These are phyloP conservation scores for Psilocybe mexicana DNA, from an alignment of 1,284 basidiomycete genomes.

Conservation along the genomic window DNA sequence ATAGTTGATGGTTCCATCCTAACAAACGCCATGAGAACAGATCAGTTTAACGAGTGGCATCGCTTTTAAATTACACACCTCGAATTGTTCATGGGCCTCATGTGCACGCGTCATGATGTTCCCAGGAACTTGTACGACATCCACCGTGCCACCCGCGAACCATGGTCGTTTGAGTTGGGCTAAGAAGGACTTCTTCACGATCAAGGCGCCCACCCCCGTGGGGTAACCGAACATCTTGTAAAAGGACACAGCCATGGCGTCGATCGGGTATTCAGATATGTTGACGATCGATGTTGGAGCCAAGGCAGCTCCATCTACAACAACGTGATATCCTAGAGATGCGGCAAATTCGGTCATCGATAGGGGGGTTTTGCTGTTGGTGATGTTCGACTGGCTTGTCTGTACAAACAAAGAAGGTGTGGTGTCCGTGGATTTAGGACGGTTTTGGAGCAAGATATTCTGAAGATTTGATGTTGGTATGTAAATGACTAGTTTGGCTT, in stretches of 20 bases:
- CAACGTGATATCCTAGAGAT: conserved; percentile 67
- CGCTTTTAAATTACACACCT: conserved; percentile 45
- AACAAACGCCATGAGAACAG: conserved; percentile 12
- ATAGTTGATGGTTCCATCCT: conserved; percentile 87
- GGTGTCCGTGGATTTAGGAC: conserved; percentile 42
- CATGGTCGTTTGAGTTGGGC: conserved; percentile 65
- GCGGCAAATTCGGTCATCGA: conserved; percentile 61
- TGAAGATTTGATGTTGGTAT: conserved; percentile 22
- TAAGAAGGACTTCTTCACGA: conserved; percentile 72
- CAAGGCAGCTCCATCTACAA: conserved; percentile 80
- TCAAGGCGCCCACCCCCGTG: conserved; percentile 79
- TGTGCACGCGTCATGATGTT: conserved; percentile 59
- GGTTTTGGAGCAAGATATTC: conserved; percentile 45
- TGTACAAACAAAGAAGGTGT: conserved; percentile 66
- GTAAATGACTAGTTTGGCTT: conserved; percentile 4
- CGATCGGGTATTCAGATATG: conserved; percentile 62
- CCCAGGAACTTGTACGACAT: conserved; percentile 79
- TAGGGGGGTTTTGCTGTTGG: conserved; percentile 64
- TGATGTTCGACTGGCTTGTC: conserved; percentile 80
- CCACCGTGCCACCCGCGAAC: conserved; percentile 84
- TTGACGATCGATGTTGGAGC: conserved; percentile 72
- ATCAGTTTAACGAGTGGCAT: not conserved
- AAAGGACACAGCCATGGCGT: conserved; percentile 81
- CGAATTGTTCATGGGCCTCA: conserved; percentile 71
- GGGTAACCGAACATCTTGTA: conserved; percentile 92